Evolutionary conservation across 2,329 filamentous ascomycete species (phyloP), one percentile per base, ranked within the genome.

Genomic region (Chaetomium sp.): DNA sequence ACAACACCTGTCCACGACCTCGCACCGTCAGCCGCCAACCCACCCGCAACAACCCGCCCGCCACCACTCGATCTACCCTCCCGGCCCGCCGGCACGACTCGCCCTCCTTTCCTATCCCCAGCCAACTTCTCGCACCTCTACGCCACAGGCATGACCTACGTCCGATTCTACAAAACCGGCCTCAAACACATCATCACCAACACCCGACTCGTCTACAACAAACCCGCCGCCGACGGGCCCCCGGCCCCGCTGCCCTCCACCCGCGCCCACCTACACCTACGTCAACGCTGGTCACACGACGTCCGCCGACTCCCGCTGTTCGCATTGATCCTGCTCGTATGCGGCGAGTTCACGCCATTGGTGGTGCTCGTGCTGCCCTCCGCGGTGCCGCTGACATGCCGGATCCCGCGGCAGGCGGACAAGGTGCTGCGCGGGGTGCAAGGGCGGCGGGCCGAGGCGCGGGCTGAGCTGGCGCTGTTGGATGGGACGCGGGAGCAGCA

Each of bases 91-190:
- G n/a, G n/a, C 35, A 52, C 68, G 75, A 14, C 66, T 76, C 19
- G 65, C 34, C 66, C 73, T 19, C 67, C 46, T 4, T 12, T 41
- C n/a, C n/a, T 46, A 40, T 14, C 49, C 44, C 35, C 8, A 6
- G 8, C 49, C 42, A 40, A 36, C 50, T 42, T 80, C 54, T 70
- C 71, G 14, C 81, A 88, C 72, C 75, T 82, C 59, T 80, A 81
- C 65, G 68, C 72, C 44, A 73, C 85, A 34, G 92, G 89, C 59
- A 87, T 87, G 68, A 83, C 87, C 51, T 96, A 95, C 71, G 70
- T 87, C 8, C 71, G 72, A 38, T 97, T 97, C 79, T 97, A 96
- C 82, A 95, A 94, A 72, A 79, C 82, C 1, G 92, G 91, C 14
- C 72, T 96, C 36, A 84, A 85, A 67, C 84, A 87, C 64, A 84